These are phyloP conservation scores for Naganishia randhawae DNA, from an alignment of 768 basidiomycete genomes.

Conservation along the genomic window DNA sequence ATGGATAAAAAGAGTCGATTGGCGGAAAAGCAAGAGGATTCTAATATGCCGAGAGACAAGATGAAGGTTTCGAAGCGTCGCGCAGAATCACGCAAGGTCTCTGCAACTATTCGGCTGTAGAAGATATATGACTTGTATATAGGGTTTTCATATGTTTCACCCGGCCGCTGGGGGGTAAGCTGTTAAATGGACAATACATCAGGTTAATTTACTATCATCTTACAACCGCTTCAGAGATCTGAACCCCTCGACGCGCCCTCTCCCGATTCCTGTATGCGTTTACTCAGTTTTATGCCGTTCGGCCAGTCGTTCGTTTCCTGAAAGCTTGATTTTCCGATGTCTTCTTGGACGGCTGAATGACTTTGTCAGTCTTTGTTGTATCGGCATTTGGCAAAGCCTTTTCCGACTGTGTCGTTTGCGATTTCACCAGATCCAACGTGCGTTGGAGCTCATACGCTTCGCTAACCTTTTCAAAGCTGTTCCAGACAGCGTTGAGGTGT, in stretches of 20 bases:
- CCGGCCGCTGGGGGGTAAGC: not conserved
- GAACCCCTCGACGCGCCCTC: not conserved
- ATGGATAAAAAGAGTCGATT: conserved; percentile 18
- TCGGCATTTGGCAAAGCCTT: not conserved
- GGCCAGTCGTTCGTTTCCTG: not conserved
- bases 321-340: not conserved
- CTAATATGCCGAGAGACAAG: not conserved
- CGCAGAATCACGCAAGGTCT: not conserved
- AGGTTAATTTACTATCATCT: not conserved
- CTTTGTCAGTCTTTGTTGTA: not conserved
- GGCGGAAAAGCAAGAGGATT: not conserved
- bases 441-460: conserved; percentile 16
- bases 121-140: not conserved
- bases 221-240: not conserved
- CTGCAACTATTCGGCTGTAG: not conserved
- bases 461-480: conserved; percentile 12
- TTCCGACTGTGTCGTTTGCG: not conserved
- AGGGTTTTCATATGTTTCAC: not conserved
- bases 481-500: conserved; percentile 10
- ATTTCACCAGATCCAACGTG: not conserved
- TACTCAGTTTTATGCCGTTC: not conserved
- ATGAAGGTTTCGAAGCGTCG: not conserved
- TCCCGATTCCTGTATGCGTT: not conserved
- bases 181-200: not conserved
- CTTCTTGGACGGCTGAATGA: not conserved